Percentiles rank a stretch among this genome's conserved stretches.
Evolutionary conservation across 306 rosid species (phyloP).

Genomic region (Albizia julibrissin): DNA sequence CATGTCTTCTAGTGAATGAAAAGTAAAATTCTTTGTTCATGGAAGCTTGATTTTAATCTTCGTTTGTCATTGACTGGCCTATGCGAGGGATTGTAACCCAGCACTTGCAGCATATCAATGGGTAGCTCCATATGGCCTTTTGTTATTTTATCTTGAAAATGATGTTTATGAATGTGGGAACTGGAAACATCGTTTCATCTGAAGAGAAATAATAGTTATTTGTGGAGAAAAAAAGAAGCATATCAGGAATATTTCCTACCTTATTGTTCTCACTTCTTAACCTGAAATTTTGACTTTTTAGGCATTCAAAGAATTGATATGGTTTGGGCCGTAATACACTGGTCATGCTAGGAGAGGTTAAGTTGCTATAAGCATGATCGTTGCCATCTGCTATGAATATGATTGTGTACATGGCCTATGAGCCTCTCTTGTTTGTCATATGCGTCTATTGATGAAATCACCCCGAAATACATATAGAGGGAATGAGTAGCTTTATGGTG

Average conservation of each 20-base stretch:
- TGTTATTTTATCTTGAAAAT: background rate
- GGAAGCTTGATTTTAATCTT: conserved; percentile 16
- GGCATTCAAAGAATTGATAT: background rate
- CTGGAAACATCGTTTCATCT: background rate
- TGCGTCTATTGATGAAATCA: background rate
- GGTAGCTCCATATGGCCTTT: conserved; percentile 1
- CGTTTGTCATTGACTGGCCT: background rate
- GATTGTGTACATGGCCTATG: background rate
- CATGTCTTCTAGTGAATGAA: background rate
- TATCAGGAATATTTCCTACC: background rate
- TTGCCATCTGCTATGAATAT: background rate
- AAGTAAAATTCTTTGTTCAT: background rate
- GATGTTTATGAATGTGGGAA: background rate
- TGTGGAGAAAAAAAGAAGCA: background rate
- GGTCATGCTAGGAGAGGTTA: background rate
- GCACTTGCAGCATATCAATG: background rate
- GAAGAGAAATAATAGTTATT: background rate
- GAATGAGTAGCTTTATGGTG: conserved; percentile 15
- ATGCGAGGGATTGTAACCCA: background rate
- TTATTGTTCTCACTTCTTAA: background rate
- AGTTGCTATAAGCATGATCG: background rate
- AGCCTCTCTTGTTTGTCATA: background rate
- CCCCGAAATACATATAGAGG: background rate
- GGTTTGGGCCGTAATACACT: background rate
- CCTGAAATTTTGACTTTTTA: background rate